Conservation (phyloP, 345 rosid species). For the Cardamine resedifolia region DNA sequence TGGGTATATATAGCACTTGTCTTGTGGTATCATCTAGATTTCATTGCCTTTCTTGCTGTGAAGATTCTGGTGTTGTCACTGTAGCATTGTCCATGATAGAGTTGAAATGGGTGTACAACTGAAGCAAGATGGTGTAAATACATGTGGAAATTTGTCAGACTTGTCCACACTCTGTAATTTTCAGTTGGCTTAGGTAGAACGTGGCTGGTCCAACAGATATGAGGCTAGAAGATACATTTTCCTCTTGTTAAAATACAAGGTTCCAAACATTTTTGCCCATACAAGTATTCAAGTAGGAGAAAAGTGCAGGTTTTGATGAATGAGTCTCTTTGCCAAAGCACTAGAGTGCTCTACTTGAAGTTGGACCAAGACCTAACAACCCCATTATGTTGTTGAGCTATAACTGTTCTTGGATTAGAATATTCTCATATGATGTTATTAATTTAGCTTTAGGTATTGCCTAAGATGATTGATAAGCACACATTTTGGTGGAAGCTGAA, state of each 20-base stretch:
- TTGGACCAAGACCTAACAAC: conserved; percentile 15
- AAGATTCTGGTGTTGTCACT: background rate
- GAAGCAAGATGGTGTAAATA: conserved; percentile 3
- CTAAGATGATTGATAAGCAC: background rate
- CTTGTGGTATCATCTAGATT: background rate
- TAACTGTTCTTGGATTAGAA: conserved; percentile 16
- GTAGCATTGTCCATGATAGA: background rate
- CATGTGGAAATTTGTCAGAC: conserved; percentile 11
- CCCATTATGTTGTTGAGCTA: background rate
- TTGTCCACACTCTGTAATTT: background rate
- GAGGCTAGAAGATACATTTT: background rate
- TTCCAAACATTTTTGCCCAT: background rate
- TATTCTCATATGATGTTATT: background rate
- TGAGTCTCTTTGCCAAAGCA: conserved; percentile 2
- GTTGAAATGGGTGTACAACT: conserved; percentile 12
- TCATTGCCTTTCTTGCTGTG: conserved; percentile 10
- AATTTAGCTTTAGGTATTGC: background rate
- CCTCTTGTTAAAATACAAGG: background rate
- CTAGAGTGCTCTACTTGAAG: conserved; percentile 1
- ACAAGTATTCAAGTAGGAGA: background rate
- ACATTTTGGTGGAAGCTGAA: conserved; percentile 10
- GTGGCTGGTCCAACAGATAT: conserved; percentile 1
- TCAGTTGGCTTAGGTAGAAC: conserved; percentile 19
- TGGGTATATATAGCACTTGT: conserved; percentile 15
- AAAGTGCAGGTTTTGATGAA: conserved; percentile 8